Base-by-base conservation (phyloP, 179 eudicot genomes). In the Silene coronaria region DNA sequence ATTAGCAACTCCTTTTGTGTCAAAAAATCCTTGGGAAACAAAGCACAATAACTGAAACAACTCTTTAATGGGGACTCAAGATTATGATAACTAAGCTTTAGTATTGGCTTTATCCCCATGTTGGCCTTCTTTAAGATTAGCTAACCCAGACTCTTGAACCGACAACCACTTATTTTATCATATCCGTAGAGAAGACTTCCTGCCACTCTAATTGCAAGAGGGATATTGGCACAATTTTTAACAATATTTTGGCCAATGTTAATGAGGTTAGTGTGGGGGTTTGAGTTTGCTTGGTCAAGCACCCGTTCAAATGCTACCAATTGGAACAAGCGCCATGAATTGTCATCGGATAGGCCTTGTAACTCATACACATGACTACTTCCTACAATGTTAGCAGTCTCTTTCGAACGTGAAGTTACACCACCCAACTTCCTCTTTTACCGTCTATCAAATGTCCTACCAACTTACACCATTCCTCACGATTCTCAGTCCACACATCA, bases 401-500 rank as follows among this genome's bases (percentile, higher is more conserved):
- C n/a, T 19, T 7, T n/a, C 0, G 53, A 53, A 1, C 80, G 79
- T 5, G 86, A 77, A 1, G 81, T 83, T 22, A 83, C 19, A 77
- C 10, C 28, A 83, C 53, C 46, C 75, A 61, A 67, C 83, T 80
- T 26, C 84, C 86, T 6, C 19, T 72, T 6, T 26, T 45, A 19
- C 86, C 78, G 17, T 19, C 27, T 34, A 7, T 14, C 66, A 84
- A 46, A 10, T 72, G 48, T 3, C 22, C 38, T 21, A 26, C 64
- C 32, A 84, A 30, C 17, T 62, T 51, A 19, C 71, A 16, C 86
- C 80, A 81, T 24, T 73, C 72, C 2, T 9, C 30, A 1, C 59
- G 75, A 63, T 79, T 32, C 61, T 76, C 82, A 23, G 67, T 75
- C 86, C 82, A 79, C 13, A 80, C 34, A 70, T 84, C 86, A 36